Evolutionary conservation across 345 rosid genomes (phyloP).

Genomic region (Linum usitatissimum): DNA sequence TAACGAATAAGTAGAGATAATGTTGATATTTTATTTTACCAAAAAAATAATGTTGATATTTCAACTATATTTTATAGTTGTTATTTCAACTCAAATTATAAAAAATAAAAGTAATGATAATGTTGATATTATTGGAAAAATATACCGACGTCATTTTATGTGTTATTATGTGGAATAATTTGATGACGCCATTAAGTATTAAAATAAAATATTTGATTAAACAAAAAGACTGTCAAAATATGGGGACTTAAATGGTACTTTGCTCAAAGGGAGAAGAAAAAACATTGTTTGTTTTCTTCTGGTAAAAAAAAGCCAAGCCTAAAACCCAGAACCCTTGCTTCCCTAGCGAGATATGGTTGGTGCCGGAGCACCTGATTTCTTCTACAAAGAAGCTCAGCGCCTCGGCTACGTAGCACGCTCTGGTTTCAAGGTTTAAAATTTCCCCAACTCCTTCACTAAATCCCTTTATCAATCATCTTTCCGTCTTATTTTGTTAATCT

Average conservation of each 20-base stretch:
- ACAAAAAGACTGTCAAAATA: no score
- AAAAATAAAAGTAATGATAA: no score
- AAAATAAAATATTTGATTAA: no score
- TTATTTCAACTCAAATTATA: no score
- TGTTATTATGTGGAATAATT: no score
- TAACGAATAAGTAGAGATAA: no score
- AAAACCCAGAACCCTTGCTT: not conserved
- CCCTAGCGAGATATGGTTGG: slow-evolving; percentile 42
- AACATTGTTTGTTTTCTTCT: not conserved
- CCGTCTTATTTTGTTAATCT: not conserved
- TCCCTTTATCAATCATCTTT: not conserved
- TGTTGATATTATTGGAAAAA: no score
- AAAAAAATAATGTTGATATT: no score
- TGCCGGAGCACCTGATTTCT: slow-evolving; percentile 83
- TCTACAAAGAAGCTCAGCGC: slow-evolving; percentile 92
- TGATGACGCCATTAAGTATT: no score
- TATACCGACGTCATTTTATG: no score
- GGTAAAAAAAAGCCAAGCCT: not conserved
- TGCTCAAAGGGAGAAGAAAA: not conserved
- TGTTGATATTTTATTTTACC: no score
- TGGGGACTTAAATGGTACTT: not conserved
- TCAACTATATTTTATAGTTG: no score
- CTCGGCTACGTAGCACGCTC: slow-evolving; percentile 97
- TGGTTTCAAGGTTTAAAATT: slow-evolving; percentile 67
- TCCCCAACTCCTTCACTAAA: not conserved